Percentiles rank a stretch among this genome's conserved stretches.
Conservation (phyloP, 352 stramenopile genomes). For the Plasmopara halstedii region DNA sequence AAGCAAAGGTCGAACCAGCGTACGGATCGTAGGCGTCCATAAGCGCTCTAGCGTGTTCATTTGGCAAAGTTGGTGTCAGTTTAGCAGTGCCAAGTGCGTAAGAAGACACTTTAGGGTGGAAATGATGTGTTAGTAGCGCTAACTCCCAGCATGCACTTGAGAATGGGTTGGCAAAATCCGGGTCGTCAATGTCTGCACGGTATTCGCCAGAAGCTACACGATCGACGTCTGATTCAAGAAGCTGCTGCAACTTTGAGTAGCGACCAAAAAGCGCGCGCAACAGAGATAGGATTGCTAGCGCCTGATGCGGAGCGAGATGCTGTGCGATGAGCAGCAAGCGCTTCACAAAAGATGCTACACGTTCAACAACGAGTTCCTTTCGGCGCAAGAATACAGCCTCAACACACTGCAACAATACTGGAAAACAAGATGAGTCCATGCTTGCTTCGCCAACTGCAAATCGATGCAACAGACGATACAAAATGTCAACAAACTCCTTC, state of each 20-base stretch:
- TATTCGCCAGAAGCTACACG: slow-evolving; percentile 91
- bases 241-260: slow-evolving; percentile 90
- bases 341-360: slow-evolving; percentile 94
- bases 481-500: slow-evolving; percentile 93
- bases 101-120: slow-evolving; percentile 68
- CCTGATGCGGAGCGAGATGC: slow-evolving; percentile 74
- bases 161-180: slow-evolving; percentile 94
- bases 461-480: slow-evolving; percentile 86
- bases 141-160: slow-evolving; percentile 92
- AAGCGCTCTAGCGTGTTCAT: slow-evolving; percentile 54
- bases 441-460: slow-evolving; percentile 56
- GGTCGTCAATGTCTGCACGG: slow-evolving; percentile 87
- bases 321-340: slow-evolving; percentile 86
- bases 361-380: slow-evolving; percentile 91
- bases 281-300: slow-evolving; percentile 82
- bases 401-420: slow-evolving; percentile 85
- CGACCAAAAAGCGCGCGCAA: slow-evolving; percentile 85
- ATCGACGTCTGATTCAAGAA: slow-evolving; percentile 95
- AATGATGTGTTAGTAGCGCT: slow-evolving; percentile 78
- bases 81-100: slow-evolving; percentile 62
- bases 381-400: slow-evolving; percentile 90
- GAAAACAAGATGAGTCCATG: slow-evolving; percentile 43
- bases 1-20: slow-evolving; percentile 35
- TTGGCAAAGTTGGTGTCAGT: slow-evolving; percentile 50
- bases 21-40: slow-evolving; percentile 55